phyloP scores from a whole-genome alignment of 345 rosid genomes.

The Corymbia maculata region DNA sequence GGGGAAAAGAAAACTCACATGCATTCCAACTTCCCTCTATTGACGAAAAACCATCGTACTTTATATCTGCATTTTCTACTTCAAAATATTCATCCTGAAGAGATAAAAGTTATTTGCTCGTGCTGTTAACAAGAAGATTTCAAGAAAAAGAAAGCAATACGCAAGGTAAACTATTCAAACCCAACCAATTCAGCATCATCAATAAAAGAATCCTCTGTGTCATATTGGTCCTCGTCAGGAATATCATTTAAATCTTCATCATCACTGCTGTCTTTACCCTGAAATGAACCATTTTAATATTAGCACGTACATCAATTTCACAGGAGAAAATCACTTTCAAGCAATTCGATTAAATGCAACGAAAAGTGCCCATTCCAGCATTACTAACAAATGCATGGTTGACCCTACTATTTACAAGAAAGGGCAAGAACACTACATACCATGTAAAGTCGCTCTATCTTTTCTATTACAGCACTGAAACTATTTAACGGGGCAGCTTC shows the following conservation, averaged over 20 bases:
- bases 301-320: background rate
- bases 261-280: constrained; percentile 96
- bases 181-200: constrained; percentile 93
- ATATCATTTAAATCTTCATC: constrained; percentile 77
- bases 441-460: constrained; percentile 94
- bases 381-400: background rate
- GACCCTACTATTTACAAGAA: background rate
- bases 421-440: constrained; percentile 14
- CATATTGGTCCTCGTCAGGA: constrained; percentile 93
- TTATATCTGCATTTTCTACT: constrained; percentile 84
- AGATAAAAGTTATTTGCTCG: background rate
- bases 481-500: constrained; percentile 66
- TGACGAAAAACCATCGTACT: constrained; percentile 91
- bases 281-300: constrained; percentile 8
- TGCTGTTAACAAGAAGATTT: background rate
- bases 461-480: constrained; percentile 83
- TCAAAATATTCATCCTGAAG: constrained; percentile 94
- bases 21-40: constrained; percentile 81
- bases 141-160: background rate
- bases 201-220: constrained; percentile 93
- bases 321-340: background rate
- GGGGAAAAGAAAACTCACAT: constrained; percentile 33
- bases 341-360: background rate
- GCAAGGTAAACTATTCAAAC: background rate
- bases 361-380: background rate